phyloP scores from a whole-genome alignment of 1,139 yeast genomes.

The Taphrina confusa region DNA sequence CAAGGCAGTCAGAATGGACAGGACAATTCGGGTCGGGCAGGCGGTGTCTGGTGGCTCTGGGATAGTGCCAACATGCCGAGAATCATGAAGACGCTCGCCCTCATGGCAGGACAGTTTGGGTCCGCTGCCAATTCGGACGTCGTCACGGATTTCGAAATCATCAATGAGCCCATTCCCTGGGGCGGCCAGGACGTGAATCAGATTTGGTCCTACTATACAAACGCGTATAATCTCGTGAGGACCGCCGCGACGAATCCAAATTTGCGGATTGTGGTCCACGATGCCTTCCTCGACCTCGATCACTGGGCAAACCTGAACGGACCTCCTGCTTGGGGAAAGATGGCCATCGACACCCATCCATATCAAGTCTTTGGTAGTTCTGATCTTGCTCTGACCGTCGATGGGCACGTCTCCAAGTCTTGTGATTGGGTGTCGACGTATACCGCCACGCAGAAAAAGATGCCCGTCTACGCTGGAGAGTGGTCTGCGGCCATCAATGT shows the following conservation, averaged over 20 bases:
- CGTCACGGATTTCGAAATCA: conserved; percentile 76
- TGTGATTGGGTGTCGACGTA: conserved; percentile 62
- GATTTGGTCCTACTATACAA: conserved; percentile 32
- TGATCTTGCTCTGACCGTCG: conserved; percentile 59
- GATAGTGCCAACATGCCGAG: conserved; percentile 53
- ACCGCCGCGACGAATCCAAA: conserved; percentile 36
- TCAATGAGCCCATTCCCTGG: conserved; percentile 57
- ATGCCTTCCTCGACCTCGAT: conserved; percentile 73
- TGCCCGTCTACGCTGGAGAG: conserved; percentile 84
- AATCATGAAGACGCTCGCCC: conserved; percentile 54
- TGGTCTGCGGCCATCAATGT: conserved; percentile 95
- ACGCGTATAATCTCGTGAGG: conserved; percentile 5
- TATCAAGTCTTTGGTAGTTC: conserved; percentile 77
- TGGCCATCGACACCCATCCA: conserved; percentile 35
- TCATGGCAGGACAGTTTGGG: conserved; percentile 64
- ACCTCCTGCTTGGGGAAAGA: conserved; percentile 14
- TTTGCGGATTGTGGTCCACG: conserved; percentile 47
- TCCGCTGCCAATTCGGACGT: conserved; percentile 63
- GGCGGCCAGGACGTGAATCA: conserved; percentile 8
- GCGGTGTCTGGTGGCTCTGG: conserved; percentile 9
- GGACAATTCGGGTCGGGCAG: conserved; percentile 84
- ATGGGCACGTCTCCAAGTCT: conserved; percentile 63
- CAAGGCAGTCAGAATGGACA: conserved; percentile 94
- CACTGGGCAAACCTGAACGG: conserved; percentile 56
- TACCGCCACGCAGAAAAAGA: conserved; percentile 52